Evolutionary conservation across 2,329 filamentous ascomycete species (phyloP), one percentile per base, ranked within the genome.

Genomic region (Penicillium expansum): DNA sequence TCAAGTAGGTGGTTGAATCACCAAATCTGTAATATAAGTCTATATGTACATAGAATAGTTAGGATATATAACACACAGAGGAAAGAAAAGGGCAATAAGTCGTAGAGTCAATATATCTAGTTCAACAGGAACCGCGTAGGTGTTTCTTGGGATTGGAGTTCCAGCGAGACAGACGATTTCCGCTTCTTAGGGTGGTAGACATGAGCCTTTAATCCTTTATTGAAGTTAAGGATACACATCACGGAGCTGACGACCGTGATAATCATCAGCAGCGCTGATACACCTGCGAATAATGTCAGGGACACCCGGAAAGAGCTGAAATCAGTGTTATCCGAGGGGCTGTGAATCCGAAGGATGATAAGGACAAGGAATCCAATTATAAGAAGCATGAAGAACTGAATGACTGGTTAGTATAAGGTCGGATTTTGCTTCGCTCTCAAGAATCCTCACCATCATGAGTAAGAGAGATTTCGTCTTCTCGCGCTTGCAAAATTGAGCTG

Each of bases 191-290:
- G 32, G 8, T 39, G 16, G 1, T 39, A 41, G 16, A 52, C 10
- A 11, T 63, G 57, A 16, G 56, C 37, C 6, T 63, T 64, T 39
- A 64, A 41, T 13, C 62, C 62, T 47, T 64, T 64, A 13, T 56
- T 51, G 22, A 64, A 64, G 24, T 62, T 63, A 16, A 57, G 10
- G 13, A 64, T 63, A 47, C 62, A 64, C 42, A 57, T n/a, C 32
- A 62, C 51, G 13, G 57, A 59, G 33, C 57, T 63, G 37, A 55
- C 37, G 4, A 62, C 5, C 2, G 62, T 63, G 16, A 54, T 10
- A 11, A 10, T 18, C 13, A 64, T 54, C 43, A 64, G 37, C 4
- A 63, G 24, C 4, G 60, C 49, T 9, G 61, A 62, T 8, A 62
- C 32, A 24, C 35, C 22, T 4, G 61, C 52, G 7, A 64, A 64